These are phyloP conservation scores for Cordyceps fumosorosea DNA, from an alignment of 2,329 filamentous ascomycete genomes.

Conservation along the genomic window DNA sequence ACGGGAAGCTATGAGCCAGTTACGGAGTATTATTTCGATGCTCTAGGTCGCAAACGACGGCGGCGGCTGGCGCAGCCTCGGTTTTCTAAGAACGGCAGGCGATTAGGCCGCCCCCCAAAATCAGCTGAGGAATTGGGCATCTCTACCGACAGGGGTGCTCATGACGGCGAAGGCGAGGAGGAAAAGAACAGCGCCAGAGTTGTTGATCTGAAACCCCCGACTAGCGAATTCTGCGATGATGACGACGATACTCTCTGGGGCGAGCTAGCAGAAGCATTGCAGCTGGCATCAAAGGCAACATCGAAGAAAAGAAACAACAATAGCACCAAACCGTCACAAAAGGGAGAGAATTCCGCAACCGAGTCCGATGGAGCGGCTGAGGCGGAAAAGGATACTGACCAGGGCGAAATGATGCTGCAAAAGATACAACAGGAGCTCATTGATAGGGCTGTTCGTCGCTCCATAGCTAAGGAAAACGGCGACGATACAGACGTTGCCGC, in stretches of 20 bases:
- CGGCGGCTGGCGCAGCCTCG: conserved; percentile 4
- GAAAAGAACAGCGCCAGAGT: background rate
- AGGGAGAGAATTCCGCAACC: background rate
- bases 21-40: background rate
- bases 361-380: conserved; percentile 5
- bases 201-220: background rate
- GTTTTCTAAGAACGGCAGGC: conserved; percentile 12
- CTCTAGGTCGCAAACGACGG: background rate
- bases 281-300: conserved; percentile 1
- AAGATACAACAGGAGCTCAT: conserved; percentile 11
- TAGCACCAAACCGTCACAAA: background rate
- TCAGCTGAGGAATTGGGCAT: background rate
- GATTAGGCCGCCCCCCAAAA: conserved; percentile 10
- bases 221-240: conserved; percentile 2
- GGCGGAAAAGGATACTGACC: background rate
- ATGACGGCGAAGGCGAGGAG: conserved; percentile 10
- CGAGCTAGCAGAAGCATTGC: conserved; percentile 7
- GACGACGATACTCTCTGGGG: conserved; percentile 7
- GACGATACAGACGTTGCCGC: conserved; percentile 28
- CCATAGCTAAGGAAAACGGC: background rate
- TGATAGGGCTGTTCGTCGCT: conserved; percentile 4
- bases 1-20: background rate
- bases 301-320: background rate
- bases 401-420: background rate
- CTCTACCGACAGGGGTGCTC: background rate